These are phyloP conservation scores for Arabidopsis thaliana DNA, from an alignment of 345 rosid genomes.

Conservation along the genomic window DNA sequence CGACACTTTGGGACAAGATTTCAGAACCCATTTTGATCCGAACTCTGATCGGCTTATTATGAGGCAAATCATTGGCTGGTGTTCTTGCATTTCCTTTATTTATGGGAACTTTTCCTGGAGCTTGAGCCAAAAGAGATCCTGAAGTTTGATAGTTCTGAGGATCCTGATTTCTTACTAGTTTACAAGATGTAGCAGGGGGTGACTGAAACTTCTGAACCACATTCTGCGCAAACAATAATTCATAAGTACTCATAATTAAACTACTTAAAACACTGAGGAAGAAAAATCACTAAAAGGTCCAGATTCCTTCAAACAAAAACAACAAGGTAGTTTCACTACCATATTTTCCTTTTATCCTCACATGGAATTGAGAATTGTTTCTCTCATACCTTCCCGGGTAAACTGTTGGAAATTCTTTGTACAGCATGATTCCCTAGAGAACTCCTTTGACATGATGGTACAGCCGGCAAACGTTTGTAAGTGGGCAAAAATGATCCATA, in stretches of 20 bases:
- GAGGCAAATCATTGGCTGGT: conserved; percentile 40
- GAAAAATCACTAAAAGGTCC: background rate
- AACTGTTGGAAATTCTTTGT: background rate
- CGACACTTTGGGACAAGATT: conserved; percentile 50
- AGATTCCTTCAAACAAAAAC: background rate
- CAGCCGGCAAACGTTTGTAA: conserved; percentile 45
- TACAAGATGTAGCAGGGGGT: conserved; percentile 39
- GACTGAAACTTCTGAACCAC: conserved; percentile 51
- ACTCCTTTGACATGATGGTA: conserved; percentile 48
- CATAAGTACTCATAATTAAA: background rate
- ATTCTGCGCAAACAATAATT: conserved; percentile 49
- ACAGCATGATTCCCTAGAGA: conserved; percentile 33
- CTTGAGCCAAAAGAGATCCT: conserved; percentile 40
- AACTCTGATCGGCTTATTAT: conserved; percentile 56
- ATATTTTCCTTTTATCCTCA: background rate
- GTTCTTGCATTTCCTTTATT: conserved; percentile 48
- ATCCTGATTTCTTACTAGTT: conserved; percentile 33
- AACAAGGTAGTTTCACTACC: background rate
- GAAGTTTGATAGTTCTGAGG: conserved; percentile 46
- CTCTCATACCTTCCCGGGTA: background rate
- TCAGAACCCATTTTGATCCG: conserved; percentile 67
- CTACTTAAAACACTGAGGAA: background rate
- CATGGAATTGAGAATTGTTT: background rate
- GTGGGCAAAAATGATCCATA: conserved; percentile 81
- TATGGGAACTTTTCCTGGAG: conserved; percentile 39